Base-by-base conservation (phyloP, 2,329 filamentous ascomycete genomes). In the Periconia sp. region DNA sequence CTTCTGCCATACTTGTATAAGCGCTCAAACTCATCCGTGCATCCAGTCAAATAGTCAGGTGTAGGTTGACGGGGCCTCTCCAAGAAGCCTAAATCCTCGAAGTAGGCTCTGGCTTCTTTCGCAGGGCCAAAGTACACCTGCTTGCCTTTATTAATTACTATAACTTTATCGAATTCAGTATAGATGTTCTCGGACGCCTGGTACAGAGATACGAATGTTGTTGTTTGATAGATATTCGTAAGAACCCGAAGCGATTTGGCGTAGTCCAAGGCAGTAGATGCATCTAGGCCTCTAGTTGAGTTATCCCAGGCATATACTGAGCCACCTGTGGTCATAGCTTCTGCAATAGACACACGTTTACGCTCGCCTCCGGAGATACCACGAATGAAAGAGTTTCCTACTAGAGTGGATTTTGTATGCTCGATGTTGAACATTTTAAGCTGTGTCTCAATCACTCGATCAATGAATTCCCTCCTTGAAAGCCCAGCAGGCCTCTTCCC, bases 391-490 rank as follows among this genome's bases (percentile, higher is more conserved):
- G 83, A 81, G 50, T 94, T 87, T 6, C 92, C 92, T 18, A 96
- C 89, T 21, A 92, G 83, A 0, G 92, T 96, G 65, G 91, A 82
- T 37, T 83, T 80, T 0, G 90, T 95, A 68, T 96, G 90, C 67
- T 92, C 87, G 40, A 96, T 95, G 64, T 92, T 94, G 77, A 96
- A 95, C 88, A 95, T 94, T 62, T 89, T 89, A 37, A 96, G 76
- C 46, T 96, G 77, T 59, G 86, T 82, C 13, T 83, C 79, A 48
- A 92, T 75, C 43, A 95, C 84, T 56, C 84, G 83, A 35, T 87
- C 78, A 73, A 92, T 92, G 75, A 92, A 92, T 12, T 87, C 84
- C 4, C 72, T 67, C 65, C 88, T 87, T 26, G 81, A 84, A 56
- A 94, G 79, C 16, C 88, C 89, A 4, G 79, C 82, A 0, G 89